Evolutionary conservation across 2,329 filamentous ascomycete species (phyloP).

Genomic region (Metarhizium sp.): DNA sequence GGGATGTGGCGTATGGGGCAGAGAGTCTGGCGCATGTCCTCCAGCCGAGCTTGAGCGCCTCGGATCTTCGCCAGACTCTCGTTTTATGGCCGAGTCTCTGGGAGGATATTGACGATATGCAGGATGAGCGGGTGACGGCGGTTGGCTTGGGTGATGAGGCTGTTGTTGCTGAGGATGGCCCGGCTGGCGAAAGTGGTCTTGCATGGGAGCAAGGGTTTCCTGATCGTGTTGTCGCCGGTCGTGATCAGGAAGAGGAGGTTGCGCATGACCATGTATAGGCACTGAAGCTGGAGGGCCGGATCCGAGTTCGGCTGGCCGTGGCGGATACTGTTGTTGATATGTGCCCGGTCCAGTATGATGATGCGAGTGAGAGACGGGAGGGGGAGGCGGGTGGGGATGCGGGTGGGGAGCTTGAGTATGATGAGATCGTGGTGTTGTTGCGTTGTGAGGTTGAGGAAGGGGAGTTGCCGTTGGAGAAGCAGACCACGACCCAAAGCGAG

Average conservation of each 20-base stretch:
- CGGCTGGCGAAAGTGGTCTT: slow-evolving; percentile 37
- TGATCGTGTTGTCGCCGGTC: slow-evolving; percentile 50
- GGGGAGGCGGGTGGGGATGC: slow-evolving; percentile 2
- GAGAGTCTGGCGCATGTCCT: slow-evolving; percentile 27
- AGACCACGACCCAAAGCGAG: slow-evolving; percentile 43
- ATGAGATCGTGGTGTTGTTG: slow-evolving; percentile 16
- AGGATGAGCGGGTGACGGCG: slow-evolving; percentile 35
- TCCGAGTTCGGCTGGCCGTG: slow-evolving; percentile 22
- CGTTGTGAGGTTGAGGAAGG: slow-evolving; percentile 34
- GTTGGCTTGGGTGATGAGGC: slow-evolving; percentile 13
- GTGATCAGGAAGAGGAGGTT: slow-evolving; percentile 29
- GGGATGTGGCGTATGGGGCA: slow-evolving; percentile 22
- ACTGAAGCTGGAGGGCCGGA: slow-evolving; percentile 17
- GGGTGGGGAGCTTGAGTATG: slow-evolving; percentile 7
- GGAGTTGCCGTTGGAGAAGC: slow-evolving; percentile 37
- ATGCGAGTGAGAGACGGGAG: slow-evolving; percentile 12
- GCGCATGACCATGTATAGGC: slow-evolving; percentile 19
- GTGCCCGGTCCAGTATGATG: slow-evolving; percentile 24
- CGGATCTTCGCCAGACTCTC: slow-evolving; percentile 42
- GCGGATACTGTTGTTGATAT: slow-evolving; percentile 31
- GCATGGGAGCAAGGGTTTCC: slow-evolving; percentile 44
- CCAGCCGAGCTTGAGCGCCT: slow-evolving; percentile 44
- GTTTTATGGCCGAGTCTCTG: slow-evolving; percentile 46
- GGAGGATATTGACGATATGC: slow-evolving; percentile 34
- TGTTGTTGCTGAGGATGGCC: slow-evolving; percentile 13